Base-by-base conservation (phyloP, 1,139 yeast genomes). In the Casaregolazyma suthepensis region DNA sequence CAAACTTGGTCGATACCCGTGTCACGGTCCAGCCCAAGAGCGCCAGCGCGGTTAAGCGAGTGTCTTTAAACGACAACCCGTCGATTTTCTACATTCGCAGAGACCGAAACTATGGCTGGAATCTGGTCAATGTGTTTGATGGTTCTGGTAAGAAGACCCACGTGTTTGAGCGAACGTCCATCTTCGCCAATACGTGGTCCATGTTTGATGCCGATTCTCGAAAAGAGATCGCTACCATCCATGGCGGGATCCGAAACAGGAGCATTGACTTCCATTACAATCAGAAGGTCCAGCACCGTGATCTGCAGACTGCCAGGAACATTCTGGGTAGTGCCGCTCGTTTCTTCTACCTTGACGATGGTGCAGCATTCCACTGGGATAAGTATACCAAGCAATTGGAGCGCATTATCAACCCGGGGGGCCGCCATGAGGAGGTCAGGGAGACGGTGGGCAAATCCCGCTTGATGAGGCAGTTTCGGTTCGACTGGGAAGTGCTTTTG, bases 401-500 rank as follows among this genome's bases (percentile, higher is more conserved):
- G 63, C 73, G 73, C 50, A 73, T 81, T 37, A 66, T 73, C 46
- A 81, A 80, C 61, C 81, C 81, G 5, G 77, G 76, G 42, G 83
- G 82, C 6, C 77, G 76, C n/a, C 72, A 68, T 51, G 84, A 80
- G 62, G 85, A 82, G 64, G 64, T 66, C 31, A 74, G 83, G 54
- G 73, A 74, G 55, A 69, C 83, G 55, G 73, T 82, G 10, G 85
- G 83, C 37, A 73, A 72, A 55, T 85, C 77, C 6, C 72, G 79
- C 56, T 72, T 79, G 54, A 74, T 82, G 79, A 73, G 86, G 60
- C 82, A 78, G 61, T 78, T 80, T 70, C 75, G 77, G 58, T 75
- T 81, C 60, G 86, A 82, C 64, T 82, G 77, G 66, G 86, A 82
- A 66, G 62, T 82, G 53, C 67, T 79, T 47, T 67, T 82, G 19